Conservation (phyloP, 768 basidiomycete species). For the Termitomyces eurrhizus region DNA sequence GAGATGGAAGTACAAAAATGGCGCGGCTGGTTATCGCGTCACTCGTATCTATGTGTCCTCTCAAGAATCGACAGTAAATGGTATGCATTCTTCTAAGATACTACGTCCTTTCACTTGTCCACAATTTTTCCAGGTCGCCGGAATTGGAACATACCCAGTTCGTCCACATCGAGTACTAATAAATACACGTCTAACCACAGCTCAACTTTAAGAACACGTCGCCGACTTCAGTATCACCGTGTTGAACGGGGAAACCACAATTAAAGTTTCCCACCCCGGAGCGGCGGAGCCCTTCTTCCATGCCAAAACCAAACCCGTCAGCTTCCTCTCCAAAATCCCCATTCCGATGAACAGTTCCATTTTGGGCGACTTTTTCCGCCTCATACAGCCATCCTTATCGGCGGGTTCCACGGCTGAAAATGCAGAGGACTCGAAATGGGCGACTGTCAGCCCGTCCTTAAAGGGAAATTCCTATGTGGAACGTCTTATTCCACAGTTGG, state of each 20-base stretch:
- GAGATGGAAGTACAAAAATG: constrained; percentile 27
- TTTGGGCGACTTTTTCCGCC: constrained; percentile 11
- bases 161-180: not conserved
- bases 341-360: constrained; percentile 18
- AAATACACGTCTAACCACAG: not conserved
- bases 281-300: constrained; percentile 26
- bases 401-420: constrained; percentile 15
- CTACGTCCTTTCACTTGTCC: not conserved
- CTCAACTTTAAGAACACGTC: constrained; percentile 22
- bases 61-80: constrained; percentile 25
- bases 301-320: constrained; percentile 23
- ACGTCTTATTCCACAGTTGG: constrained; percentile 10
- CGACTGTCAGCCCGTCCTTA: constrained; percentile 9
- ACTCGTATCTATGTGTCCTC: constrained; percentile 33
- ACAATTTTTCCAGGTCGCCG: constrained; percentile 21
- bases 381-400: constrained; percentile 23
- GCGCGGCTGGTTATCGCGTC: constrained; percentile 22
- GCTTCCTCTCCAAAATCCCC: constrained; percentile 21
- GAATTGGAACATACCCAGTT: constrained; percentile 34
- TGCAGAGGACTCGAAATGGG: constrained; percentile 21
- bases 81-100: constrained; percentile 13
- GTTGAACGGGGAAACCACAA: constrained; percentile 17
- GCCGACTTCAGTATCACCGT: constrained; percentile 24
- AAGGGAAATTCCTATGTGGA: constrained; percentile 15
- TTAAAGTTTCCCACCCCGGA: constrained; percentile 22